Evolutionary conservation across 139 green algal genomes (phyloP).

Genomic region (Dunaliella primolecta): DNA sequence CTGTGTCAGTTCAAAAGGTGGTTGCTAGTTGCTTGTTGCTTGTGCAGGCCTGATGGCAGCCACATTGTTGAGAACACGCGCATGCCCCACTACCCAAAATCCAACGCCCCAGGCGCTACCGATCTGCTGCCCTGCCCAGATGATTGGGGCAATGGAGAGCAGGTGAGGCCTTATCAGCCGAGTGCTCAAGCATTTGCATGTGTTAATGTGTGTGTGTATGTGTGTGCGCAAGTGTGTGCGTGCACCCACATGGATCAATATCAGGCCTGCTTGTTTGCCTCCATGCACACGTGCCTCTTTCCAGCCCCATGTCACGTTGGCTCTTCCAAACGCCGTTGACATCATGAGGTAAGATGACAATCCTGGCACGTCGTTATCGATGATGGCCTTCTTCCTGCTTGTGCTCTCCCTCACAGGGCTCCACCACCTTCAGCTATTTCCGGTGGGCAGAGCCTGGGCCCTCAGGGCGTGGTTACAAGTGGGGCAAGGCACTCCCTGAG

Average conservation of each 20-base stretch:
- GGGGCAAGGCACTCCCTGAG: slow-evolving; percentile 35
- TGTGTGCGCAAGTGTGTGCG: no score
- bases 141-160: slow-evolving; percentile 31
- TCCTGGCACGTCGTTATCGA: no score
- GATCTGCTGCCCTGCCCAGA: slow-evolving; percentile 20
- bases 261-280: neutral
- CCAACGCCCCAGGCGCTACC: neutral
- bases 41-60: neutral
- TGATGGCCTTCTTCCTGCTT: no score
- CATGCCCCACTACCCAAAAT: slow-evolving; percentile 19
- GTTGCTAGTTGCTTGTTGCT: no score
- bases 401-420: no score
- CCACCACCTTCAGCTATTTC: slow-evolving; percentile 36
- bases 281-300: neutral
- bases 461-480: slow-evolving; percentile 23
- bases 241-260: neutral
- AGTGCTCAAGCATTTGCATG: no score
- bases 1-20: no score
- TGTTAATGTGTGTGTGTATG: no score
- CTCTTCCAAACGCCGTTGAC: no score
- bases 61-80: slow-evolving; percentile 5
- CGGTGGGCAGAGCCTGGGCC: slow-evolving; percentile 17
- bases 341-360: no score
- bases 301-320: no score
- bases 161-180: no score